Conservation (phyloP, 768 basidiomycete genomes). For the Agaricus subrufescens region DNA sequence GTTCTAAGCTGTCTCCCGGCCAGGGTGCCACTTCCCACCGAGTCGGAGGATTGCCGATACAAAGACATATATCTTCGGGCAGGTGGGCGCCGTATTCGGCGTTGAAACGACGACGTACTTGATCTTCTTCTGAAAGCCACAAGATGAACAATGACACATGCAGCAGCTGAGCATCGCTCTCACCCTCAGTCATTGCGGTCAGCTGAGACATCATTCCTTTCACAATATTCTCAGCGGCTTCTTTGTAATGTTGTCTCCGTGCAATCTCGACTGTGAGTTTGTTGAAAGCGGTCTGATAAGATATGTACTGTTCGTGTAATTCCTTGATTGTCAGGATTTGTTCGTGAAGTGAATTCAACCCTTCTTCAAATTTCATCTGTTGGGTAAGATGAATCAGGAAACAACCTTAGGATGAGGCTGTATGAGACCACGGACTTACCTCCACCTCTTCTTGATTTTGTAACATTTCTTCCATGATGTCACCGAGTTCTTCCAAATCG, state of each 20-base stretch:
- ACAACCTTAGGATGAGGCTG: background rate
- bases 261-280: conserved; percentile 72
- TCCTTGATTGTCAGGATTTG: conserved; percentile 60
- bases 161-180: conserved; percentile 7
- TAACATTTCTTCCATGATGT: conserved; percentile 78
- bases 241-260: conserved; percentile 61
- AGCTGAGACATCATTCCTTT: conserved; percentile 62
- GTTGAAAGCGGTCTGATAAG: conserved; percentile 69
- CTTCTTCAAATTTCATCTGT: conserved; percentile 49
- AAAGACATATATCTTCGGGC: conserved; percentile 77
- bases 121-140: conserved; percentile 55
- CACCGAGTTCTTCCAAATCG: conserved; percentile 72
- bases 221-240: conserved; percentile 61
- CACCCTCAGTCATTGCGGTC: conserved; percentile 63
- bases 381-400: background rate
- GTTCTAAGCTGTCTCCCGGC: conserved; percentile 50
- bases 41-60: conserved; percentile 70
- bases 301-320: conserved; percentile 60
- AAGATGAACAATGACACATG: background rate
- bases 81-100: conserved; percentile 67
- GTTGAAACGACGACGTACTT: conserved; percentile 64
- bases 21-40: conserved; percentile 63
- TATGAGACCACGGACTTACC: conserved; percentile 29
- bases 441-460: conserved; percentile 64
- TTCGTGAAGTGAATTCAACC: conserved; percentile 51